These are phyloP conservation scores for Globisporangium lucens DNA, from an alignment of 352 stramenopile genomes.

Conservation along the genomic window DNA sequence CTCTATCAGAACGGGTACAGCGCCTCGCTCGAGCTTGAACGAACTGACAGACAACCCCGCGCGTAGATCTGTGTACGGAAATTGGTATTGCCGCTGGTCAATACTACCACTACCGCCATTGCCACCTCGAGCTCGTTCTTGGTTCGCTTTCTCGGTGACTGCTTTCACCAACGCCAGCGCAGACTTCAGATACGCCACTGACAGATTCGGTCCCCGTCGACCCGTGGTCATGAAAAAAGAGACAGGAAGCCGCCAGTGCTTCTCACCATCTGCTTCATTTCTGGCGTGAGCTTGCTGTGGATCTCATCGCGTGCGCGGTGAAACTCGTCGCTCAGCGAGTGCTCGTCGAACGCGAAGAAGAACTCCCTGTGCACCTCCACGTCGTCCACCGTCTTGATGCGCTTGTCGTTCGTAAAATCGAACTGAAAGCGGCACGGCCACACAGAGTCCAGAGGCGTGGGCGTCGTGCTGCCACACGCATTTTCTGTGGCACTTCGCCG, in stretches of 20 bases:
- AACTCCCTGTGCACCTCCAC: conserved; percentile 3
- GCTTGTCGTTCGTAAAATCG: too few relatives aligned
- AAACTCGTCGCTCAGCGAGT: background rate
- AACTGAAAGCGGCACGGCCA: too few relatives aligned
- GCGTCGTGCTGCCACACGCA: too few relatives aligned
- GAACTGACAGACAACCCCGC: background rate
- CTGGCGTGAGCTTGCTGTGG: background rate
- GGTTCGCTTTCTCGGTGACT: background rate
- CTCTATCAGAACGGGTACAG: background rate
- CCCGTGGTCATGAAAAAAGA: background rate
- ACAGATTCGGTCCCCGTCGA: background rate
- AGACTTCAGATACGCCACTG: background rate
- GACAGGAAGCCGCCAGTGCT: background rate
- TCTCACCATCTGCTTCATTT: background rate
- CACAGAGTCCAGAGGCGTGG: too few relatives aligned
- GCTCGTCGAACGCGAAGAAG: conserved; percentile 5
- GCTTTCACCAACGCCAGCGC: background rate
- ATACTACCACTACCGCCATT: background rate
- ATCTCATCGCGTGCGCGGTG: background rate
- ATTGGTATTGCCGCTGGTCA: background rate
- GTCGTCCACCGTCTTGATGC: background rate
- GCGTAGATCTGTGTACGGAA: background rate
- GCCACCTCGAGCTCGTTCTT: background rate
- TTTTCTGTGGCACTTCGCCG: too few relatives aligned
- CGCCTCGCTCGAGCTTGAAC: background rate